Percentiles rank a stretch among this genome's conserved stretches.
Evolutionary conservation across 495 filamentous ascomycete genomes (phyloP).

Genomic region (Annulohypoxylon maeteangense): DNA sequence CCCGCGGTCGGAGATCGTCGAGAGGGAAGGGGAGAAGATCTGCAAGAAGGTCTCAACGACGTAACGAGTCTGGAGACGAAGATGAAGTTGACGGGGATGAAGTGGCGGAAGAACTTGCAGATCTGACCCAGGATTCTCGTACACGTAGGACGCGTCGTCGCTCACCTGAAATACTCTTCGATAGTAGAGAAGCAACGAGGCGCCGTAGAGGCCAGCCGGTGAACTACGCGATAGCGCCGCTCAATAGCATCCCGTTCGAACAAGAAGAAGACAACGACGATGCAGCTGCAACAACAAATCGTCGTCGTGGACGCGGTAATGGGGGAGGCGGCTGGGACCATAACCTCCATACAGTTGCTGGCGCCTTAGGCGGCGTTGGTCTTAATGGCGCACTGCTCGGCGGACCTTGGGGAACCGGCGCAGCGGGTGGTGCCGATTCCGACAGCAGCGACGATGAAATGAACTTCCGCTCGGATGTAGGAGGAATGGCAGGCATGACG

Average conservation of each 20-base stretch:
- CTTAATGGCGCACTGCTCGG: constrained; percentile 77
- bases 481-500: constrained; percentile 77
- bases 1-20: constrained; percentile 52
- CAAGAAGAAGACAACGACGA: constrained; percentile 65
- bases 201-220: constrained; percentile 55
- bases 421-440: constrained; percentile 83
- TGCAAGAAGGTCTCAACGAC: constrained; percentile 47
- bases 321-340: constrained; percentile 71
- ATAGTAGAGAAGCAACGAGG: constrained; percentile 48
- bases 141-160: constrained; percentile 61
- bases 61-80: constrained; percentile 68
- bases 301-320: constrained; percentile 66
- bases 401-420: constrained; percentile 73
- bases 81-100: constrained; percentile 74
- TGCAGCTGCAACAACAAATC: constrained; percentile 73
- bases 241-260: constrained; percentile 78
- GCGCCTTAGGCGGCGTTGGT: constrained; percentile 88
- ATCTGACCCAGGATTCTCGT: constrained; percentile 62
- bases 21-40: constrained; percentile 50
- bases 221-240: constrained; percentile 71
- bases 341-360: constrained; percentile 83
- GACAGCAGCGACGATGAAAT: constrained; percentile 97
- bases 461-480: constrained; percentile 66
- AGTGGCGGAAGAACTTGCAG: constrained; percentile 79
- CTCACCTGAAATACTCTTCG: constrained; percentile 68